Conservation (phyloP, 371 early-diverging fungal genomes). For the Rhizopus arrhizus region DNA sequence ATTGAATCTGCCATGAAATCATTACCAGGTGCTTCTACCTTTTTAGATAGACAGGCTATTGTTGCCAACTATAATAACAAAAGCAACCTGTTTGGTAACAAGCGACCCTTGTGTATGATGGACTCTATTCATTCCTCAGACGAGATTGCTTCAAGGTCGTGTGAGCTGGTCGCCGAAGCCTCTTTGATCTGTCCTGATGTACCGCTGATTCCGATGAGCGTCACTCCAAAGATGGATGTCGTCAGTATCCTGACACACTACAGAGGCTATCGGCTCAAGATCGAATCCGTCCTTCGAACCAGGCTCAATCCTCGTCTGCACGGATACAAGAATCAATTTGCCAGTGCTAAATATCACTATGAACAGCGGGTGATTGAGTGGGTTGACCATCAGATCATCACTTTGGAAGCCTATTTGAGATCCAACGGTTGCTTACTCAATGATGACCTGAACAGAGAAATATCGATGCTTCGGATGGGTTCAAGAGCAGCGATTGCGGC, state of each 20-base stretch:
- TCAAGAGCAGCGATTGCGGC: constrained; percentile 49
- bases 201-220: constrained; percentile 28
- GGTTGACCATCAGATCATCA: constrained; percentile 44
- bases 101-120: background rate
- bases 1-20: constrained; percentile 50
- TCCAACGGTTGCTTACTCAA: constrained; percentile 38
- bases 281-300: constrained; percentile 42
- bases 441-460: constrained; percentile 38
- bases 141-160: constrained; percentile 29
- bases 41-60: constrained; percentile 45
- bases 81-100: constrained; percentile 10
- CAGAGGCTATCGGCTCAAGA: constrained; percentile 41
- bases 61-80: constrained; percentile 12
- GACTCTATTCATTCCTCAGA: constrained; percentile 28
- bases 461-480: constrained; percentile 43
- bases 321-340: constrained; percentile 37
- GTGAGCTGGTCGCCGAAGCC: constrained; percentile 31
- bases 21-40: constrained; percentile 43
- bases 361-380: constrained; percentile 50
- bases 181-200: constrained; percentile 30
- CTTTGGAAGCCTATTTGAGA: constrained; percentile 37
- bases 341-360: constrained; percentile 34
- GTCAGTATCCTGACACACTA: constrained; percentile 32
- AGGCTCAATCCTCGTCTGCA: constrained; percentile 43
- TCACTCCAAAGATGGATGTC: constrained; percentile 12